Evolutionary conservation across 2,329 filamentous ascomycete genomes (phyloP), one percentile per base, ranked within the genome.

Genomic region (Ilyonectria sp.): DNA sequence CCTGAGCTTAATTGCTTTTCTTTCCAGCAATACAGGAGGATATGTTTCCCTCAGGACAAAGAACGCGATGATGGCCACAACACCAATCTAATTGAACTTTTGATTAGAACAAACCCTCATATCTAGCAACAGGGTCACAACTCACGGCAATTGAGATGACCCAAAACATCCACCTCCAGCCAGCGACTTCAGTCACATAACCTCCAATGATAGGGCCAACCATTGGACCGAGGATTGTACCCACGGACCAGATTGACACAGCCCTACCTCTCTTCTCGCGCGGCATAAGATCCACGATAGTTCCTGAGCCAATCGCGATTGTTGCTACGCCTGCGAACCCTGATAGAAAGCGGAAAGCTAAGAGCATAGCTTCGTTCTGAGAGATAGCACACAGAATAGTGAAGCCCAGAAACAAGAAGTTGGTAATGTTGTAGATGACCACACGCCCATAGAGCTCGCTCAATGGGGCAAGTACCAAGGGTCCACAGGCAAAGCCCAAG

Each of bases 81-180:
- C 49, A 53, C 15, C 23, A 35, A 33, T 53, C 29, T n/a, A 53
- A 2, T 10, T 17, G 13, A 1, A 37, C 6, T 35, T 13, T 11
- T 21, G 6, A 26, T 26, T 26, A 26, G 26, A 26, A 26, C 26
- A 26, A 6, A 26, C 26, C 6, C 6, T 1, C 23, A 19, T 17
- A 21, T 2, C 17, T 9, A 10, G 23, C 15, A 26, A 4, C 26
- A 5, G 26, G 26, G 26, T 23, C 33, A 5, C 33, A 55, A 13
- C 52, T 40, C 37, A 6, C 9, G 31, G 19, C 33, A 10, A 37
- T 40, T 11, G 19, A 15, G 9, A 55, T 40, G 31, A 55, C n/a
- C 52, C 52, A 55, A 11, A 55, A 55, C 10, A 19, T 33, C 33
- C 52, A 23, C 9, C 52, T 37, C 52, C 52, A 55, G n/a, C 9